phyloP scores from a whole-genome alignment of 306 rosid species.

The Crotalaria pallida region DNA sequence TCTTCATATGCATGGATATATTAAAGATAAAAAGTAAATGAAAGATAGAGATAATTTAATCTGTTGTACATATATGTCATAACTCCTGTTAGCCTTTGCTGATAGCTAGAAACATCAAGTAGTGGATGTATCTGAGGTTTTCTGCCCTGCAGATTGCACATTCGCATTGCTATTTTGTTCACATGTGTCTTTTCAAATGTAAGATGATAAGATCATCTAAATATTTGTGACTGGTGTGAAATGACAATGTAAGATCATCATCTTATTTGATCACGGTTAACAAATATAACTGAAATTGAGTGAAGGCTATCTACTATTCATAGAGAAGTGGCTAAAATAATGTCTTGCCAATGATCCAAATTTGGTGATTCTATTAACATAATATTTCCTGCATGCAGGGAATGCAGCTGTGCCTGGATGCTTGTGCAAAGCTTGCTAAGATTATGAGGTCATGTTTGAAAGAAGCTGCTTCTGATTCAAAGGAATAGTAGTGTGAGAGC shows the following conservation, averaged over 20 bases:
- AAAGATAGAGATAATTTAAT: too few species aligned
- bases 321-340: not conserved
- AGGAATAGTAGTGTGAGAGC: slow-evolving; percentile 43
- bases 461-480: slow-evolving; percentile 47
- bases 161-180: not conserved
- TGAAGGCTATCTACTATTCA: not conserved
- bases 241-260: not conserved
- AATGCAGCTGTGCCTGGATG: slow-evolving; percentile 86
- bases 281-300: not conserved
- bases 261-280: not conserved
- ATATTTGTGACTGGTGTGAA: not conserved
- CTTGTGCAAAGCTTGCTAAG: slow-evolving; percentile 76
- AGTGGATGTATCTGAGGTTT: not conserved
- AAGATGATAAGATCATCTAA: not conserved
- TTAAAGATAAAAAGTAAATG: too few species aligned
- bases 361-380: not conserved
- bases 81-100: too few species aligned
- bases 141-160: not conserved
- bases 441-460: slow-evolving; percentile 82
- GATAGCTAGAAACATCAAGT: not conserved
- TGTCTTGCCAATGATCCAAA: not conserved
- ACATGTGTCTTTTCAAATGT: not conserved
- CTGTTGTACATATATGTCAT: too few species aligned
- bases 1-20: too few species aligned
- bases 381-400: slow-evolving; percentile 46